Percentiles rank a stretch among this genome's conserved stretches.
Evolutionary conservation across 169 alveolate species (phyloP).

Genomic region (Plasmodium malariae): DNA sequence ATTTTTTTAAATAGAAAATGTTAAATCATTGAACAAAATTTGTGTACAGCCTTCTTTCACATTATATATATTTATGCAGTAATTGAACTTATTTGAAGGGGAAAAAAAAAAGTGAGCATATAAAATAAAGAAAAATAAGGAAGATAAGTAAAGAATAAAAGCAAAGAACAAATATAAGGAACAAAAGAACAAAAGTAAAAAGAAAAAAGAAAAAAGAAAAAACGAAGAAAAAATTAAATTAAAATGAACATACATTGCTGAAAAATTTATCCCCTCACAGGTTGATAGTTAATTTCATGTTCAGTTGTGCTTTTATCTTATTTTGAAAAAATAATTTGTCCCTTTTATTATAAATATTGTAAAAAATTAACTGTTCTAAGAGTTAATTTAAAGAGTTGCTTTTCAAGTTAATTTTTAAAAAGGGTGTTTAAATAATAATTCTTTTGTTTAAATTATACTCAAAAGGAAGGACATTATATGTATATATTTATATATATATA

Average conservation of each 20-base stretch:
- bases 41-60: neutral
- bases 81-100: too few relatives aligned
- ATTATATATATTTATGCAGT: too few relatives aligned
- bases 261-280: neutral
- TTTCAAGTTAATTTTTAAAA: neutral
- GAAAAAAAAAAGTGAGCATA: too few relatives aligned
- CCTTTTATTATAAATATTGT: neutral
- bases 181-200: neutral
- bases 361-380: neutral
- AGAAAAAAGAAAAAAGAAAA: neutral
- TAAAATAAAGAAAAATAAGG: too few relatives aligned
- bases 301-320: slow-evolving; percentile 17
- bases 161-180: neutral
- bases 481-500: slow-evolving; percentile 9
- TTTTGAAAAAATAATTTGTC: slow-evolving; percentile 4
- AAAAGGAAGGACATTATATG: neutral
- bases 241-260: slow-evolving; percentile 6
- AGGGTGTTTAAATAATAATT: neutral
- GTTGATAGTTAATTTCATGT: slow-evolving; percentile 25
- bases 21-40: slow-evolving; percentile 31
- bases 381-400: neutral
- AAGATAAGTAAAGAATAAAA: neutral
- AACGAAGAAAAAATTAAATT: neutral
- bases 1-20: slow-evolving; percentile 18
- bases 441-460: neutral